phyloP scores from a whole-genome alignment of 208 protist genomes.

The Crithidia acanthocephali region DNA sequence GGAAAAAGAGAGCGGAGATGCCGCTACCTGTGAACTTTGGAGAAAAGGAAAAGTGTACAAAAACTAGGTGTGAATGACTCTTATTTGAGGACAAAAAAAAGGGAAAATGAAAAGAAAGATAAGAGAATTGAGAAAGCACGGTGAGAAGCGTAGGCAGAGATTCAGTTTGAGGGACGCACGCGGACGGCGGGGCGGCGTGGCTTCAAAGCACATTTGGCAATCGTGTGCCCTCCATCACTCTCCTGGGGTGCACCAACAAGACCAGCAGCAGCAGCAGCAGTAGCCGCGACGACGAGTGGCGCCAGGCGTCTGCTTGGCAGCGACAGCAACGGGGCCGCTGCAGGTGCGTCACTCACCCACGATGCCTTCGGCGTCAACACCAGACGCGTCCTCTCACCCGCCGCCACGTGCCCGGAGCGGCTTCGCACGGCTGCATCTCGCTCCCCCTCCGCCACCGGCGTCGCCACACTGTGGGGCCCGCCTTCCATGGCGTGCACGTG shows the following conservation, averaged over 20 bases:
- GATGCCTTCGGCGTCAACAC: slow-evolving; percentile 11
- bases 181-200: slow-evolving; percentile 13
- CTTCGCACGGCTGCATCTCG: neutral
- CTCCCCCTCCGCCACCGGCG: neutral
- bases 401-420: neutral
- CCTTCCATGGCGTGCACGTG: too few relatives aligned
- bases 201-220: neutral
- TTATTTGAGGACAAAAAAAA: neutral
- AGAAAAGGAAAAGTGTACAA: slow-evolving; percentile 16
- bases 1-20: too few relatives aligned
- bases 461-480: neutral
- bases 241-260: neutral
- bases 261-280: neutral
- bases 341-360: slow-evolving; percentile 2
- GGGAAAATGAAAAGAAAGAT: neutral
- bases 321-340: slow-evolving; percentile 4
- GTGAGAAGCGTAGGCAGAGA: neutral
- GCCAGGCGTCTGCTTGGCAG: slow-evolving; percentile 2
- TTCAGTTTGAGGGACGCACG: neutral
- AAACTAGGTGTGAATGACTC: neutral
- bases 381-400: neutral
- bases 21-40: neutral
- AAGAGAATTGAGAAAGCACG: neutral
- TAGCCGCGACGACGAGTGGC: neutral
- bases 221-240: neutral